Evolutionary conservation across 768 basidiomycete species (phyloP).

Genomic region (Dioszegia aurantiaca): DNA sequence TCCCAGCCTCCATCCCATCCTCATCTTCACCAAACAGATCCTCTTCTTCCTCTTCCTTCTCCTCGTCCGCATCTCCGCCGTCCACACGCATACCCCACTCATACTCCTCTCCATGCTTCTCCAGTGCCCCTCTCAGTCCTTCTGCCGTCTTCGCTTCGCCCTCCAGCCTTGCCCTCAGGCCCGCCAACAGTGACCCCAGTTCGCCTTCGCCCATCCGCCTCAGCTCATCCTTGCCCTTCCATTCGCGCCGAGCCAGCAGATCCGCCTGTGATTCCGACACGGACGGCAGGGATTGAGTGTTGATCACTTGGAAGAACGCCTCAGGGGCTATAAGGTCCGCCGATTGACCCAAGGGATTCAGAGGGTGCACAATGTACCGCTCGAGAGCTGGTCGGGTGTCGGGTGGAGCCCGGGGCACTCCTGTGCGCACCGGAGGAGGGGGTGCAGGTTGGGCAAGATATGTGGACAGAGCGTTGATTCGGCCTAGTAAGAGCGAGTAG

Average conservation of each 20-base stretch:
- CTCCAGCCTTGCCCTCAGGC: constrained; percentile 18
- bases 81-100: constrained; percentile 25
- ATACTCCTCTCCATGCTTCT: constrained; percentile 31
- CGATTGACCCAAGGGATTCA: constrained; percentile 29
- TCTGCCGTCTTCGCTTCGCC: constrained; percentile 20
- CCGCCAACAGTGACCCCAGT: constrained; percentile 13
- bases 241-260: constrained; percentile 3
- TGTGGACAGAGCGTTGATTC: constrained; percentile 32
- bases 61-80: constrained; percentile 17
- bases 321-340: constrained; percentile 22
- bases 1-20: constrained; percentile 20
- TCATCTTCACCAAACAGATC: constrained; percentile 32
- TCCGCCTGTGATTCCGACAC: constrained; percentile 11
- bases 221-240: constrained; percentile 19
- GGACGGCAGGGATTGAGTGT: constrained; percentile 26
- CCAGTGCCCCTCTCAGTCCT: constrained; percentile 25
- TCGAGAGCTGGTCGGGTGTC: constrained; percentile 9
- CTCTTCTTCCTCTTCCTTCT: constrained; percentile 31
- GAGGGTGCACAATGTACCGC: constrained; percentile 35
- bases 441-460: constrained; percentile 25
- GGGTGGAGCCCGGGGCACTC: constrained; percentile 1
- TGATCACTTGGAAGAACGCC: constrained; percentile 38
- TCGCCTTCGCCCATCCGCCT: constrained; percentile 17
- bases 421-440: constrained; percentile 5
- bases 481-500: constrained; percentile 38